These are phyloP conservation scores for Ceratobasidium sp. DNA, from an alignment of 1,284 basidiomycete species.

Conservation along the genomic window DNA sequence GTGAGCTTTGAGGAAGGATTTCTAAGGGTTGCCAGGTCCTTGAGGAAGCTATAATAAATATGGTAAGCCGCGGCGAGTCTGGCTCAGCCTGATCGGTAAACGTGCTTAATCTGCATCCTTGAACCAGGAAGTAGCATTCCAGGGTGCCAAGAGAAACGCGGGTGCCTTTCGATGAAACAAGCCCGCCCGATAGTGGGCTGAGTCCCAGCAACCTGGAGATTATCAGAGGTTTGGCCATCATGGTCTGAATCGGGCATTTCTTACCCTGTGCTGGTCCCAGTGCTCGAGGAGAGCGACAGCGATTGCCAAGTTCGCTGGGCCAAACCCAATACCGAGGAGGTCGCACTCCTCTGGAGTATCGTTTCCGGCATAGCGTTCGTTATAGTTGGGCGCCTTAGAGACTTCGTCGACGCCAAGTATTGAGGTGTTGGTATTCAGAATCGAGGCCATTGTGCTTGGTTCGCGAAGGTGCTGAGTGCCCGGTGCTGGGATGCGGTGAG, in stretches of 20 bases:
- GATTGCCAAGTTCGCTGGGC: constrained; percentile 25
- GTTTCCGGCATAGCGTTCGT: constrained; percentile 33
- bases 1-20: constrained; percentile 64
- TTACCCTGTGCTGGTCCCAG: constrained; percentile 37
- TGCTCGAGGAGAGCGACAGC: constrained; percentile 28
- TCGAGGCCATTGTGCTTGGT: constrained; percentile 14
- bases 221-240: background rate
- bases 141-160: constrained; percentile 63
- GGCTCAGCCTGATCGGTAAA: constrained; percentile 40
- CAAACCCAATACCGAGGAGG: constrained; percentile 32
- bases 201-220: constrained; percentile 22
- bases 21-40: constrained; percentile 66
- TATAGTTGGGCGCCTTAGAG: constrained; percentile 36
- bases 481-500: background rate
- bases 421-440: background rate
- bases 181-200: constrained; percentile 51
- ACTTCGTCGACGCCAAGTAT: constrained; percentile 21
- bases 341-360: constrained; percentile 11
- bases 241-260: constrained; percentile 5
- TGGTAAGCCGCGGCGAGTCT: constrained; percentile 42
- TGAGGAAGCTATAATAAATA: constrained; percentile 58
- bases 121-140: constrained; percentile 62
- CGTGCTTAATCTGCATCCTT: constrained; percentile 65
- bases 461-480: constrained; percentile 18
- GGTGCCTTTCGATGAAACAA: constrained; percentile 62